Evolutionary conservation across 805 yeast genomes (phyloP).

Genomic region (Saccharomycopsis sp.): DNA sequence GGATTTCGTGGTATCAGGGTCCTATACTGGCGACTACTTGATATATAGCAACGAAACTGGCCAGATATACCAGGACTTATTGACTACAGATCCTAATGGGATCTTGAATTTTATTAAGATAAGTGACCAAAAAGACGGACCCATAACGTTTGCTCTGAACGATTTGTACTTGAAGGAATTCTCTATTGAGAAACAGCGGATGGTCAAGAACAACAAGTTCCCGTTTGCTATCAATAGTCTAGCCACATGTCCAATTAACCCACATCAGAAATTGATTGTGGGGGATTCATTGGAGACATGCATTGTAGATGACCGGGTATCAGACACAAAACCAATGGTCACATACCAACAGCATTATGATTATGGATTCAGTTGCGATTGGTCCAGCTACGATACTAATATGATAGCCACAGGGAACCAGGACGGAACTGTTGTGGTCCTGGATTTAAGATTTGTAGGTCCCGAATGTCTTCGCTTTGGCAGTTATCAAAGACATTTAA

Average conservation of each 20-base stretch:
- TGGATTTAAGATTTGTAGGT: conserved; percentile 42
- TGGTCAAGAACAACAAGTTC: conserved; percentile 23
- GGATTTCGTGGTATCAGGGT: conserved; percentile 42
- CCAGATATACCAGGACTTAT: conserved; percentile 30
- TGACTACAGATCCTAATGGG: conserved; percentile 41
- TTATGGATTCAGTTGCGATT: conserved; percentile 54
- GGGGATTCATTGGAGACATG: conserved; percentile 43
- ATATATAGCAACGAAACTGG: conserved; percentile 31
- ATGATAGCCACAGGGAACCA: conserved; percentile 52
- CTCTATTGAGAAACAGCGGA: conserved; percentile 29
- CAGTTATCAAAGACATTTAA: neutral
- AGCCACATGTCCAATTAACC: conserved; percentile 35
- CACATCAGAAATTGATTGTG: conserved; percentile 37
- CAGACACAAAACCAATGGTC: conserved; percentile 20
- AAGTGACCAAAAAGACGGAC: conserved; percentile 26
- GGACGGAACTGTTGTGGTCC: conserved; percentile 49
- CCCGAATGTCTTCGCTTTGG: conserved; percentile 37
- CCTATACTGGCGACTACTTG: conserved; percentile 46
- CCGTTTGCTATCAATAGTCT: conserved; percentile 49
- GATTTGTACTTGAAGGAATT: conserved; percentile 38
- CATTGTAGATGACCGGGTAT: conserved; percentile 39
- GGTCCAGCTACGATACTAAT: conserved; percentile 38
- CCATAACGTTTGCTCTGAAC: conserved; percentile 42
- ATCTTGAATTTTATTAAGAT: conserved; percentile 45
- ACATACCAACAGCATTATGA: conserved; percentile 43